Conservation (phyloP, 2,329 filamentous ascomycete genomes). For the Fusarium pseudograminearum region DNA sequence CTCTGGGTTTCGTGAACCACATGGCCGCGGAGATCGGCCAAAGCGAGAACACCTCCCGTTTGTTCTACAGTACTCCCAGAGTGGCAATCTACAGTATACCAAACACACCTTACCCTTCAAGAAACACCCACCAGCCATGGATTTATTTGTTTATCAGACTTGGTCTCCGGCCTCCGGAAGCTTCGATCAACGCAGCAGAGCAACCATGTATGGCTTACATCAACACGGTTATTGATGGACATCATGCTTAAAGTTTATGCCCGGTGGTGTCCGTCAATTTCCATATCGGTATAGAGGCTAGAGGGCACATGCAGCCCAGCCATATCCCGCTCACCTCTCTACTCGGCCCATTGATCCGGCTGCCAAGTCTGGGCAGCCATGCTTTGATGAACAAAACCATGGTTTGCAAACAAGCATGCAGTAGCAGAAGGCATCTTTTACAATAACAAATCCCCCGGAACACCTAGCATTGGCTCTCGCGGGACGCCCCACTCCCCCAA, state of each 20-base stretch:
- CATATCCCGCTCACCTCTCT: slow-evolving; percentile 34
- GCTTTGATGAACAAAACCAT: slow-evolving; percentile 19
- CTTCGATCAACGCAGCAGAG: slow-evolving; percentile 22
- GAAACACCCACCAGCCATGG: slow-evolving; percentile 14
- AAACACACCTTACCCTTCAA: slow-evolving; percentile 3
- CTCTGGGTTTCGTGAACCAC: slow-evolving; percentile 25
- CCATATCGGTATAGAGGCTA: slow-evolving; percentile 22
- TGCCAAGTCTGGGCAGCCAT: slow-evolving; percentile 40
- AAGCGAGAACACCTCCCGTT: slow-evolving; percentile 22
- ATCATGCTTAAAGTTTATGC: slow-evolving; percentile 19
- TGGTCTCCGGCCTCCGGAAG: slow-evolving; percentile 13
- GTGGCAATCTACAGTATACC: slow-evolving; percentile 8
- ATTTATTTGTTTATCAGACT: slow-evolving; percentile 13
- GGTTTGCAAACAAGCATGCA: slow-evolving; percentile 17
- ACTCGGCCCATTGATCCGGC: slow-evolving; percentile 44
- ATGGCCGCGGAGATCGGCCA: slow-evolving; percentile 28
- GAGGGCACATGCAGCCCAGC: slow-evolving; percentile 18
- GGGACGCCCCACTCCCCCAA: slow-evolving; percentile 35
- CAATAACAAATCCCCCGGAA: slow-evolving; percentile 16
- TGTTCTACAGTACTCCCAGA: background rate
- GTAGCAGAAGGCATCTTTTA: slow-evolving; percentile 37
- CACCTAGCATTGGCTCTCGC: slow-evolving; percentile 28
- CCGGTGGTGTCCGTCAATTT: slow-evolving; percentile 25
- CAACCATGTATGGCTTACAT: slow-evolving; percentile 33
- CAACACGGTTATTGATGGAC: slow-evolving; percentile 14